A percentile compares a stretch with the other conserved stretches of the same genome.
Conservation (phyloP, 805 yeast species). For the Wickerhamiella slavikovae region DNA sequence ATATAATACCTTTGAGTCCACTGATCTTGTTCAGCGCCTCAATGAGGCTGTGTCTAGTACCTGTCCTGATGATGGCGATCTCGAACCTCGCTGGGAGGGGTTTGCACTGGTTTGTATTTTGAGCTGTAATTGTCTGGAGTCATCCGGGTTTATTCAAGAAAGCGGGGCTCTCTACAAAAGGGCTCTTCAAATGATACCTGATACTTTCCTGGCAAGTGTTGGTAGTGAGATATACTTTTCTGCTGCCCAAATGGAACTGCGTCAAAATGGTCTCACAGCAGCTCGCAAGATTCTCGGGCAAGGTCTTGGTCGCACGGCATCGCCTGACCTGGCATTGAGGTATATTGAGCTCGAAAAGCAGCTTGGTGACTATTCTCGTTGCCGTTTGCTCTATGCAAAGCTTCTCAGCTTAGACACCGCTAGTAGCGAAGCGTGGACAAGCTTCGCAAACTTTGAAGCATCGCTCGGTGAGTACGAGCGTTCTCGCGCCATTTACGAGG, state of each 20-base stretch:
- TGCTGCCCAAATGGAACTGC: conserved; percentile 52
- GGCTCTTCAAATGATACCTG: conserved; percentile 33
- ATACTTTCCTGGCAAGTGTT: conserved; percentile 39
- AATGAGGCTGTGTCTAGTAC: conserved; percentile 23
- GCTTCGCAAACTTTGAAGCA: conserved; percentile 29
- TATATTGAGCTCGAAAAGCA: conserved; percentile 50
- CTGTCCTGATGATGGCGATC: conserved; percentile 22
- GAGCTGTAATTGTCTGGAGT: conserved; percentile 30
- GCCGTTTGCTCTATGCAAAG: conserved; percentile 49
- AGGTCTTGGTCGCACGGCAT: conserved; percentile 40
- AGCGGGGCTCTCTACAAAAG: conserved; percentile 33
- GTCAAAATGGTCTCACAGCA: conserved; percentile 28
- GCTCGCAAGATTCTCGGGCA: conserved; percentile 57
- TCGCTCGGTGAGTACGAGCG: conserved; percentile 49
- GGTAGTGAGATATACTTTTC: conserved; percentile 50
- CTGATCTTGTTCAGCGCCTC: conserved; percentile 2
- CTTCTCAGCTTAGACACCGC: conserved; percentile 31
- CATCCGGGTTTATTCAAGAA: conserved; percentile 24
- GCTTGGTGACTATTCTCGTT: conserved; percentile 64
- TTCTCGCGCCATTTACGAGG: conserved; percentile 37
- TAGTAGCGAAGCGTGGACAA: conserved; percentile 29
- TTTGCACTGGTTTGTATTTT: conserved; percentile 41
- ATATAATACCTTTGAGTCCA: conserved; percentile 11
- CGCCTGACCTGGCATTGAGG: conserved; percentile 31
- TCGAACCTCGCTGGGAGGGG: conserved; percentile 35